These are phyloP conservation scores for Colletotrichum lentis DNA, from an alignment of 2,329 filamentous ascomycete genomes.

Conservation along the genomic window DNA sequence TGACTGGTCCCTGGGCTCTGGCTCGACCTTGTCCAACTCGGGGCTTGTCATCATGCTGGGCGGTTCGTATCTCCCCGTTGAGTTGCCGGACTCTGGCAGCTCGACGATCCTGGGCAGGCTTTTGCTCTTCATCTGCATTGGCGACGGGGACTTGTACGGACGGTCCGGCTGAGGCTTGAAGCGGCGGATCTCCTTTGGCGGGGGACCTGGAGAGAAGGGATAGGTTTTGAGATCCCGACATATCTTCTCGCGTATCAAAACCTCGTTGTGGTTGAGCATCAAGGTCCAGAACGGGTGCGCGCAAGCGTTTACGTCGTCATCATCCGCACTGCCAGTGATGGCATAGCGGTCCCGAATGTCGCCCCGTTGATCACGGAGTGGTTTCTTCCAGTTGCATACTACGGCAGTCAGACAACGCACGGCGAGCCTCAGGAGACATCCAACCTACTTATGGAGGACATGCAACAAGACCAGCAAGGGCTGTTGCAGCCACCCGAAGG, in stretches of 20 bases:
- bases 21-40: neutral
- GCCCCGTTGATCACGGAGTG: constrained; percentile 14
- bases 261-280: constrained; percentile 25
- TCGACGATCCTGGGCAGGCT: constrained; percentile 10
- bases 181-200: constrained; percentile 26
- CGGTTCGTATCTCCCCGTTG: neutral
- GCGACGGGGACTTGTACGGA: constrained; percentile 19
- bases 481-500: constrained; percentile 8
- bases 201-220: neutral
- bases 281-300: constrained; percentile 21
- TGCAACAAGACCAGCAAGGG: constrained; percentile 22
- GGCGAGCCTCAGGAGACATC: neutral
- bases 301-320: constrained; percentile 15
- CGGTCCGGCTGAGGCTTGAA: constrained; percentile 16
- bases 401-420: neutral
- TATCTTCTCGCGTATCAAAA: constrained; percentile 27
- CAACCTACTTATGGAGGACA: constrained; percentile 13
- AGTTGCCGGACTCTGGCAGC: constrained; percentile 14
- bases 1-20: neutral
- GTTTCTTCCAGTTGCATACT: constrained; percentile 19
- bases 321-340: constrained; percentile 16
- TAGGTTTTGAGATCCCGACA: constrained; percentile 14
- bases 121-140: constrained; percentile 19
- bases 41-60: neutral
- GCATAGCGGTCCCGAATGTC: constrained; percentile 25